These are phyloP conservation scores for Jasminum sambac DNA, from an alignment of 257 asterid species.

Conservation along the genomic window DNA sequence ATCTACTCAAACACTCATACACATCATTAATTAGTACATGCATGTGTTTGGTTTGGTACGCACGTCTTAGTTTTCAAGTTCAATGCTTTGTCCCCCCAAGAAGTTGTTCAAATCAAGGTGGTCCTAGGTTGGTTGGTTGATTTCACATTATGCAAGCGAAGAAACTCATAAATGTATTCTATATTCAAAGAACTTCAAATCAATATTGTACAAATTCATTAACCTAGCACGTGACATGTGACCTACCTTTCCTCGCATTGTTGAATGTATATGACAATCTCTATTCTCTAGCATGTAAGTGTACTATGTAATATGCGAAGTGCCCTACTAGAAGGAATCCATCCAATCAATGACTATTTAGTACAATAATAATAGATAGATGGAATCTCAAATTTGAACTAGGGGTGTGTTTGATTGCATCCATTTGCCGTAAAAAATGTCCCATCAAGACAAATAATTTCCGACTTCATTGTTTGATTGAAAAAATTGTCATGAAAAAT, in stretches of 20 bases:
- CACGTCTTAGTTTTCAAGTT: not conserved
- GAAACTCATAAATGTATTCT: not conserved
- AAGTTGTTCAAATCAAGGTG: conserved; percentile 2
- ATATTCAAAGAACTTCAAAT: not conserved
- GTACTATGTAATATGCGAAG: not conserved
- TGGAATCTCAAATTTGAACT: too few species aligned
- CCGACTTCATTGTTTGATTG: too few species aligned
- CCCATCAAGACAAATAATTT: too few species aligned
- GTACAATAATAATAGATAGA: too few species aligned
- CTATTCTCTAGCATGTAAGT: too few species aligned
- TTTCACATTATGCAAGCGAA: conserved; percentile 14
- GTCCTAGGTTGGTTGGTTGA: conserved; percentile 12
- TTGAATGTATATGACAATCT: not conserved
- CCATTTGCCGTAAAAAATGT: too few species aligned
- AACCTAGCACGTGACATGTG: not conserved
- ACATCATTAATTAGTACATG: not conserved
- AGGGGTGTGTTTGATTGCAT: too few species aligned
- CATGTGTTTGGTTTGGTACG: not conserved
- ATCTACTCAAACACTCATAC: not conserved
- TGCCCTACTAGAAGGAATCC: not conserved
- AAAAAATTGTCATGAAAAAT: too few species aligned
- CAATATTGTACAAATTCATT: not conserved
- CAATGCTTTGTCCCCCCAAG: not conserved
- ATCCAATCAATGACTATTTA: not conserved
- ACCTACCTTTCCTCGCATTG: not conserved